These are phyloP conservation scores for Polytrichum formosum DNA, from an alignment of 225 moss, liverwort and hornwort genomes.

Conservation along the genomic window DNA sequence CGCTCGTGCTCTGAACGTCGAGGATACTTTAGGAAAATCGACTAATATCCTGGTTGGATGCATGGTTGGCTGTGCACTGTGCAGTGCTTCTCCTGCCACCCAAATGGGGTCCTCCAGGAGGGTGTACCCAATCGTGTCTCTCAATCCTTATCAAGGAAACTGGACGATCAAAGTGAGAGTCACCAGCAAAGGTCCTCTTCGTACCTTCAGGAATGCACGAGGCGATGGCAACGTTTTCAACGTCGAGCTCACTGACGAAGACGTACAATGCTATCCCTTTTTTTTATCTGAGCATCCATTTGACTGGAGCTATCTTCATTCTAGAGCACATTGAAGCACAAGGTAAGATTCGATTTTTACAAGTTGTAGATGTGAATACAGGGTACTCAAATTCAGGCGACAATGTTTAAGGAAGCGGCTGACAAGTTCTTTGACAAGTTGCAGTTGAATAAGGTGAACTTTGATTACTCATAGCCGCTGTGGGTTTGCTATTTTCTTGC, in stretches of 20 bases:
- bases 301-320: no score
- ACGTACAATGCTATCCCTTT: conserved; percentile 34
- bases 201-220: conserved; percentile 72
- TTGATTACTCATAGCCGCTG: neutral
- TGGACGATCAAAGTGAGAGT: conserved; percentile 98
- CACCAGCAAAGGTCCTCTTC: conserved; percentile 79
- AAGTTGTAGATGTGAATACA: conserved; percentile 13
- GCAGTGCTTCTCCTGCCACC: conserved; percentile 40
- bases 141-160: conserved; percentile 90
- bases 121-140: conserved; percentile 80
- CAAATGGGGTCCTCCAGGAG: conserved; percentile 69
- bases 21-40: no score
- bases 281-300: no score
- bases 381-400: conserved; percentile 96
- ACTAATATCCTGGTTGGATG: no score
- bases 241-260: conserved; percentile 94
- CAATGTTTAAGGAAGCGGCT: conserved; percentile 97
- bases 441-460: conserved; percentile 76
- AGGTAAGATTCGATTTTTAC: no score
- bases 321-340: no score
- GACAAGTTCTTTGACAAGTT: conserved; percentile 71
- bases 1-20: no score
- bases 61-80: neutral
- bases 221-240: conserved; percentile 88
- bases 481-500: no score